Evolutionary conservation across 306 rosid species (phyloP), one percentile per base, ranked within the genome.

Genomic region (Cucurbita moschata): DNA sequence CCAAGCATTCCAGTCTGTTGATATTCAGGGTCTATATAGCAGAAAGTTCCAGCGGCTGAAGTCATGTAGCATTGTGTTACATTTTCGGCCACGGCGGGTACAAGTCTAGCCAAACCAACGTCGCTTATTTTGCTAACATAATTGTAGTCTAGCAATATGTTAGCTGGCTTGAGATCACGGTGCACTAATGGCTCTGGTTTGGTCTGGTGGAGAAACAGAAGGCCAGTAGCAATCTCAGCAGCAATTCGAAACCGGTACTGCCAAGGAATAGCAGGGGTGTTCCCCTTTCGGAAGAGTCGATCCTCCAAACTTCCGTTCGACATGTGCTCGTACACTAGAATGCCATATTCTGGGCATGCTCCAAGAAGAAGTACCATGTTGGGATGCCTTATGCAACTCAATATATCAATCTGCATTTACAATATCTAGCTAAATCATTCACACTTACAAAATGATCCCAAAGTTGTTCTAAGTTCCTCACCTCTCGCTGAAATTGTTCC

Each of bases 1-100:
- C 99, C 96, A 18, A 94, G 88, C 88, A 94, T 84, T 74, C 99
- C 99, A 39, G 95, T 89, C 76, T 94, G 96, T 46, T 91, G 99
- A 83, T 94, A 94, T 80, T 94, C 99, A 0, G 99, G 99, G 78
- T 91, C 99, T 12, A 94, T 94, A n/a, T 94, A 94, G 81, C 99
- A 94, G 77, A 90, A 94, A 5, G 97, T 91, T 81, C 99, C 99
- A 0, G 99, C 99, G 35, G 99, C 77, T 5, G 96, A 81, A 14
- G 99, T 94, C 88, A 87, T 74, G 51, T 74, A 59, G 81, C 78
- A 94, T 64, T 91, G 99, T 26, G 99, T 91, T 16, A 72, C 87
- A 43, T 94, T 91, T 62, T 85, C 99, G 2, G 97, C 97, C 4
- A 85, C 85, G 0, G 84, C 92, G 16, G 99, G 99, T 76, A 94